Conservation (phyloP, 129 eudicot species). For the Artemisia argyi region DNA sequence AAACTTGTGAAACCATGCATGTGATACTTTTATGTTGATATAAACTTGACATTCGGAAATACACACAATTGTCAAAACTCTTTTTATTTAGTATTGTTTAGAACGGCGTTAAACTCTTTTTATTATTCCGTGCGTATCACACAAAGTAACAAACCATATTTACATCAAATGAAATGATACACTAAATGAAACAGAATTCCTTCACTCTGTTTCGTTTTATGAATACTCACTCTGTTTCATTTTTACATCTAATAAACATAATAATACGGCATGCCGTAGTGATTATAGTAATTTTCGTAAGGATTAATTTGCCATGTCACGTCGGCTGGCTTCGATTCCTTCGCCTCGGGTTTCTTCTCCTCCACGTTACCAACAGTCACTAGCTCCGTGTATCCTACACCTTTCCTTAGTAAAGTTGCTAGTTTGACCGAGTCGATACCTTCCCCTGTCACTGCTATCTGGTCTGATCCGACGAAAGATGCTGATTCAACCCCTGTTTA, state of each 20-base stretch:
- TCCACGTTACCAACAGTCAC: slow-evolving; percentile 34
- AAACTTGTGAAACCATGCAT: too few relatives aligned
- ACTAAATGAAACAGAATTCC: too few relatives aligned
- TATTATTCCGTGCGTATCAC: too few relatives aligned
- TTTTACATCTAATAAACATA: background rate
- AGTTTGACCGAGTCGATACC: slow-evolving; percentile 35
- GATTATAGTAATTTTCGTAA: slow-evolving; percentile 4
- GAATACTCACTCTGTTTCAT: background rate
- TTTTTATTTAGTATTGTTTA: too few relatives aligned
- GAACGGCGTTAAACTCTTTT: too few relatives aligned
- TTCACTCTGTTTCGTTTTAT: background rate
- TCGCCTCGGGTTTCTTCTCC: slow-evolving; percentile 27
- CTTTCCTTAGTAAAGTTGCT: slow-evolving; percentile 25
- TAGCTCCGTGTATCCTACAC: slow-evolving; percentile 27
- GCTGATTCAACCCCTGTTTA: slow-evolving; percentile 40
- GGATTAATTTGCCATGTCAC: slow-evolving; percentile 5
- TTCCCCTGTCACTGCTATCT: slow-evolving; percentile 37
- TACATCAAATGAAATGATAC: too few relatives aligned
- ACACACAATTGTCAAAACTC: too few relatives aligned
- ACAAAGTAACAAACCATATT: too few relatives aligned
- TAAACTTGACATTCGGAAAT: too few relatives aligned
- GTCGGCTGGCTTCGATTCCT: background rate
- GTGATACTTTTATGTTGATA: too few relatives aligned
- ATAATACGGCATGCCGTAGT: background rate
- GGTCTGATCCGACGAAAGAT: slow-evolving; percentile 23